Evolutionary conservation across 768 basidiomycete genomes (phyloP).

Genomic region (Panaeolus papilionaceus): DNA sequence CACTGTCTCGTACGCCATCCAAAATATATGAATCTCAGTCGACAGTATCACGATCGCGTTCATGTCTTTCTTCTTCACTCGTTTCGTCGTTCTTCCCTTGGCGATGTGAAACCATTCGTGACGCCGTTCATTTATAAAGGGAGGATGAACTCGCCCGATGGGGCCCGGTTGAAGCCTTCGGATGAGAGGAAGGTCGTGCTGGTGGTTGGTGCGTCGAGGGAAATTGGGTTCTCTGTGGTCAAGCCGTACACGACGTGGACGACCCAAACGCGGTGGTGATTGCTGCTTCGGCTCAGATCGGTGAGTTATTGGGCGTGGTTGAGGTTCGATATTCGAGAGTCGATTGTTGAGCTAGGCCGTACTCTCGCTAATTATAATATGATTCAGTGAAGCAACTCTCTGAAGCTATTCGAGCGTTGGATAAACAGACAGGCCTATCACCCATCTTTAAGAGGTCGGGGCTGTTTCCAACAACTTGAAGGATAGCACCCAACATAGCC

Average conservation of each 20-base stretch:
- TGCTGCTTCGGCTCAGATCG: slow-evolving; percentile 32
- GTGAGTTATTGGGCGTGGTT: slow-evolving; percentile 21
- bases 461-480: slow-evolving; percentile 35
- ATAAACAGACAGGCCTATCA: slow-evolving; percentile 37
- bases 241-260: slow-evolving; percentile 34
- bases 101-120: background rate
- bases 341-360: background rate
- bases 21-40: background rate
- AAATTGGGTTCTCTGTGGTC: slow-evolving; percentile 36
- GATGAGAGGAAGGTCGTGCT: slow-evolving; percentile 32
- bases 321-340: background rate
- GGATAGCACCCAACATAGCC: slow-evolving; percentile 23
- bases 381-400: slow-evolving; percentile 29
- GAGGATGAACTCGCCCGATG: background rate
- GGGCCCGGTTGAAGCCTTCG: background rate
- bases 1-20: background rate
- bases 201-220: slow-evolving; percentile 35
- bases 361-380: too few species aligned
- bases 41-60: background rate
- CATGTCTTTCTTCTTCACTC: background rate
- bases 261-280: slow-evolving; percentile 34
- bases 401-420: slow-evolving; percentile 27
- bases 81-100: background rate
- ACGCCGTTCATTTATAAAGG: background rate
- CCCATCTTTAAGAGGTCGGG: slow-evolving; percentile 37